Conservation (phyloP, 192 early-diverging fungal genomes). For the Backusella liffmaniae region DNA sequence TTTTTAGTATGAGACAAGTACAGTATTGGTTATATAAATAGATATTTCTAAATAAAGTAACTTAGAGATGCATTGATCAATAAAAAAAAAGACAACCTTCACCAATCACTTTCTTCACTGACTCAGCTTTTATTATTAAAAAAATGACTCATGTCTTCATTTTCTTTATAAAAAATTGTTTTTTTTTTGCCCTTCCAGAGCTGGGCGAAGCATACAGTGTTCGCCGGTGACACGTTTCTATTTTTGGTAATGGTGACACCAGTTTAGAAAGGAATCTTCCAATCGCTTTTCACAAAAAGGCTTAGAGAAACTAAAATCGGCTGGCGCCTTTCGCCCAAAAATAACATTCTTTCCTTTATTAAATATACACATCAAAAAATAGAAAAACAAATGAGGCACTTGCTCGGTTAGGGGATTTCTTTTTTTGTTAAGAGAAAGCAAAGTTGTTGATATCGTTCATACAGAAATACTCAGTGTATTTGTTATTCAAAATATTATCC, state of each 20-base stretch:
- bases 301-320: background rate
- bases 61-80: background rate
- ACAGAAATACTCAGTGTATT: no score
- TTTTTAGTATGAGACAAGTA: background rate
- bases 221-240: background rate
- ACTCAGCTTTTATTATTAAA: background rate
- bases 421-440: background rate
- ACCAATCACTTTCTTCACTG: slow-evolving; percentile 2
- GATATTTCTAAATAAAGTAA: slow-evolving; percentile 10
- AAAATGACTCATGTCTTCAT: background rate
- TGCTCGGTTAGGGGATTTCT: background rate
- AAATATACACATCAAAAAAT: background rate
- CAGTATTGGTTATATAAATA: background rate
- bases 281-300: background rate
- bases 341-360: background rate
- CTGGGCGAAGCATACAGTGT: background rate
- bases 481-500: no score
- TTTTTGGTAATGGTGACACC: slow-evolving; percentile 8
- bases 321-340: background rate
- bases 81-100: background rate
- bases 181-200: background rate
- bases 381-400: background rate
- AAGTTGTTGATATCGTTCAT: background rate
- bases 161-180: background rate
- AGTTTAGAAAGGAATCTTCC: slow-evolving; percentile 7